Evolutionary conservation across 352 stramenopile genomes (phyloP), one percentile per base, ranked within the genome.

Genomic region (Phytophthora colocasiae): DNA sequence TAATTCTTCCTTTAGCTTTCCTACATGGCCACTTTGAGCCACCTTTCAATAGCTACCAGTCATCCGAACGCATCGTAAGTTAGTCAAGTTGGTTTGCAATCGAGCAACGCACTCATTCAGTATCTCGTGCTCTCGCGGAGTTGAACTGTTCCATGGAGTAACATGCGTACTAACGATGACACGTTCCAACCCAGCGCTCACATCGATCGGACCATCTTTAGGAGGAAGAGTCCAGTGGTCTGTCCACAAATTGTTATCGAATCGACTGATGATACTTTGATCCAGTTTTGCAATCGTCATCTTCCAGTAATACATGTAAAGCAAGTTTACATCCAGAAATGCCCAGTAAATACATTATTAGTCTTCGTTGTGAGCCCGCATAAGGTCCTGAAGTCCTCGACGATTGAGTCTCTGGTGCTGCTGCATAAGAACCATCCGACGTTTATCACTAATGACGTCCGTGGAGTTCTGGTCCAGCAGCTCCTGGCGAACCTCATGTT

Each of bases 401-500:
- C 83, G 80, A 67, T 95, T 95, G 43, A 95, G 78, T 15, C 77
- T 72, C 60, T 95, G 84, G 53, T 95, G 86, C 12, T 85, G 80
- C 52, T 93, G 82, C 74, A 93, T 81, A 8, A 94, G 77, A 56
- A 91, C 70, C 52, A 91, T 48, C 4, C 86, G 81, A 22, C 84
- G 86, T 39, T 86, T 82, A 56, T 91, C 80, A 34, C 75, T 81
- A 26, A 73, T 71, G 47, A 83, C 69, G 34, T 87, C 78, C n/a
- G 78, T 81, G n/a, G 78, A 83, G 58, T 83, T 89, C 50, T 86
- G 73, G 51, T 87, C 76, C 58, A 91, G 53, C 6, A 95, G 71
- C 72, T 95, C 87, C 47, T 93, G 78, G 7, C 87, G 80, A 22
- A 95, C 71, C 59, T 92, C 85, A 63, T 90, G 75, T 62, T 95